Conservation (phyloP, 2,329 filamentous ascomycete species). For the Akanthomyces dipterigenus region DNA sequence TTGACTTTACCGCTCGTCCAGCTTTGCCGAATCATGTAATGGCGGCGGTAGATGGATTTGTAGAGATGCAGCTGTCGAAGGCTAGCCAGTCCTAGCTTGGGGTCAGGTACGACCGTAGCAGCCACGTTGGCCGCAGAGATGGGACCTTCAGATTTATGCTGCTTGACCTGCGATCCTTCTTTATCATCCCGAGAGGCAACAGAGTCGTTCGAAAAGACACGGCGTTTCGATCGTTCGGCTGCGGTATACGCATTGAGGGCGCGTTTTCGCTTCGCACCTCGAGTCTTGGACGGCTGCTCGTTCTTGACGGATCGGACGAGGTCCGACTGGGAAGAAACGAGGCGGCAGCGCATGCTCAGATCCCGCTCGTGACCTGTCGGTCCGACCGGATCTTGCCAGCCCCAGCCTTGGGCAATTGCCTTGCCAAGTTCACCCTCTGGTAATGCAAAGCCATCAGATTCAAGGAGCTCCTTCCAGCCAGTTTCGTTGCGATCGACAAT, state of each 20-base stretch:
- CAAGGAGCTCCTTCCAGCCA: conserved; percentile 90
- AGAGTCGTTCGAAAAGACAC: conserved; percentile 42
- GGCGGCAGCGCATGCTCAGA: conserved; percentile 53
- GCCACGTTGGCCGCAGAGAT: conserved; percentile 82
- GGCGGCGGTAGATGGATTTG: conserved; percentile 92
- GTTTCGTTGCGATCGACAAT: conserved; percentile 90
- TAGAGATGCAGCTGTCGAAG: conserved; percentile 83
- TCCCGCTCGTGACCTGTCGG: conserved; percentile 73
- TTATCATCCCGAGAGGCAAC: conserved; percentile 37
- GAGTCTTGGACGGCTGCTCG: conserved; percentile 37
- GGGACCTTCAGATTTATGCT: conserved; percentile 68
- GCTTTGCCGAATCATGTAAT: conserved; percentile 81
- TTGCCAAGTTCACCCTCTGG: conserved; percentile 76
- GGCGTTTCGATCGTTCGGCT: conserved; percentile 47
- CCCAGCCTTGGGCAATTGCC: conserved; percentile 89
- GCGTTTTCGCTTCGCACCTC: conserved; percentile 52
- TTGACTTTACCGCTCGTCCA: conserved; percentile 86
- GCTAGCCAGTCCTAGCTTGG: conserved; percentile 69
- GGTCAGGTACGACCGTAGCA: conserved; percentile 73
- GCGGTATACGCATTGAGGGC: conserved; percentile 36
- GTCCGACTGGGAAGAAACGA: conserved; percentile 48
- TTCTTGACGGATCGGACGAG: conserved; percentile 35
- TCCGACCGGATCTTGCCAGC: conserved; percentile 85
- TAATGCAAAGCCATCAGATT: conserved; percentile 72
- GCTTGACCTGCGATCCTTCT: conserved; percentile 32